Evolutionary conservation across 192 early-diverging fungal genomes (phyloP), one percentile per base, ranked within the genome.

Genomic region (Entomortierella chlamydospora): DNA sequence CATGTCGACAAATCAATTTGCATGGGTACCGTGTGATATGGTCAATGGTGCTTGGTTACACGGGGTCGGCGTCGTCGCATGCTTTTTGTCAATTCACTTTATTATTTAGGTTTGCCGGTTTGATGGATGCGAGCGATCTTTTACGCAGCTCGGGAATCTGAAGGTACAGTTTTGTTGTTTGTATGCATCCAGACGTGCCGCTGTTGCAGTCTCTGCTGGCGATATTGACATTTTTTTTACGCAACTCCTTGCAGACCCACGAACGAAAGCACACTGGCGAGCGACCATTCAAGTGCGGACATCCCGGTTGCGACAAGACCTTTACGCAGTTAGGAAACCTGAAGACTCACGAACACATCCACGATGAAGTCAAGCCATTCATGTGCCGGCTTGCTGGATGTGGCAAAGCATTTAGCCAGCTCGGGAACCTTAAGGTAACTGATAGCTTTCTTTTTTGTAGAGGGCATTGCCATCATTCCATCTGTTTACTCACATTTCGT

Each of bases 281-380:
- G 25, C 23, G 57, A 12, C 60, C 60, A 33, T 79, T 63, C 39
- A 65, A 73, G 34, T 96, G 94, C 80, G 82, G 84, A 31, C 68
- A 85, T 25, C 70, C 85, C 6, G 88, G 82, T n/a, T 95, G 94
- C 67, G 82, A 70, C 56, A 90, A 89, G 76, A 81, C 88, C 30
- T 95, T 95, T 71, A 90, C 88, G 26, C 92, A 96, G 79, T 80
- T 90, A 45, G 93, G 93, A 7, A 91, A 91, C 49, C 82, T 91
- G 8, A 89, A 90, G 68, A 94, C 94, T 6, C 95, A 96, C 54
- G 91, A 94, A 83, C 88, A 89, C 59, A 91, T 89, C 20, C 95
- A 96, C 67, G 83, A 88, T 17, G 90, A 89, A 33, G 90, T 91
- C 66, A 93, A 92, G 64, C 93, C 91, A 22, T 96, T 91, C 61